phyloP scores from a whole-genome alignment of 495 filamentous ascomycete species.

The Antarctomyces pellizariae region DNA sequence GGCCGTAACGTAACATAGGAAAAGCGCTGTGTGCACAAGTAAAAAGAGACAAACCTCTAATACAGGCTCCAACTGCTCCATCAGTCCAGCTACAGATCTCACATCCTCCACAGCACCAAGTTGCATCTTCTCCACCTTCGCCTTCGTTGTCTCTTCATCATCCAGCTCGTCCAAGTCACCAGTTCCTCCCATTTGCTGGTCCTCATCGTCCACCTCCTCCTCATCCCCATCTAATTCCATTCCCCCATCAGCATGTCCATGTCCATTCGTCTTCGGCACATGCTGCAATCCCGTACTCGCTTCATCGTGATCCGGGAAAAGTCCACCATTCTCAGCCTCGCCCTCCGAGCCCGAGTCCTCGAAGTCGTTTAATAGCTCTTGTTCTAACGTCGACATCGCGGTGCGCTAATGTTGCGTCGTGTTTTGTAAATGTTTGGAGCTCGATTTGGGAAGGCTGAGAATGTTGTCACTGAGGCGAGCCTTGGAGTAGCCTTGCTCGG shows the following conservation, averaged over 20 bases:
- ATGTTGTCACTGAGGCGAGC: too few species aligned
- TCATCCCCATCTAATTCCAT: constrained; percentile 27
- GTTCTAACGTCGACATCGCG: constrained; percentile 59
- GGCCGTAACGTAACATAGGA: constrained; percentile 15
- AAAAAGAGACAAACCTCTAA: constrained; percentile 42
- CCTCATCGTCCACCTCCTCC: constrained; percentile 18
- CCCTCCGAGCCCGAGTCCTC: constrained; percentile 45
- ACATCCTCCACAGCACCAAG: constrained; percentile 48
- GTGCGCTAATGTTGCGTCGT: too few species aligned
- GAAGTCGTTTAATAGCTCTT: constrained; percentile 77
- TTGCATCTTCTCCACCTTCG: constrained; percentile 59
- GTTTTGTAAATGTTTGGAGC: too few species aligned
- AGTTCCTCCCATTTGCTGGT: constrained; percentile 29
- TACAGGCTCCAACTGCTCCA: constrained; percentile 54
- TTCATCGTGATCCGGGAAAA: constrained; percentile 14
- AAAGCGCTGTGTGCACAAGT: constrained; percentile 17
- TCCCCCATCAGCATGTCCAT: constrained; percentile 11
- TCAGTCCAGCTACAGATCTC: constrained; percentile 45
- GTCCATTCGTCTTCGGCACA: constrained; percentile 9
- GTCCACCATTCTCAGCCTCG: constrained; percentile 27
- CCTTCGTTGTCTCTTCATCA: constrained; percentile 45
- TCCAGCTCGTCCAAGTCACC: constrained; percentile 23
- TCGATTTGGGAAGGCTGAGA: too few species aligned
- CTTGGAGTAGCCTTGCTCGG: too few species aligned
- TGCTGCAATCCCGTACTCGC: too few species aligned